A percentile compares a stretch with the other conserved stretches of the same genome.
phyloP scores from a whole-genome alignment of 495 filamentous ascomycete genomes.

The Apodospora peruviana region DNA sequence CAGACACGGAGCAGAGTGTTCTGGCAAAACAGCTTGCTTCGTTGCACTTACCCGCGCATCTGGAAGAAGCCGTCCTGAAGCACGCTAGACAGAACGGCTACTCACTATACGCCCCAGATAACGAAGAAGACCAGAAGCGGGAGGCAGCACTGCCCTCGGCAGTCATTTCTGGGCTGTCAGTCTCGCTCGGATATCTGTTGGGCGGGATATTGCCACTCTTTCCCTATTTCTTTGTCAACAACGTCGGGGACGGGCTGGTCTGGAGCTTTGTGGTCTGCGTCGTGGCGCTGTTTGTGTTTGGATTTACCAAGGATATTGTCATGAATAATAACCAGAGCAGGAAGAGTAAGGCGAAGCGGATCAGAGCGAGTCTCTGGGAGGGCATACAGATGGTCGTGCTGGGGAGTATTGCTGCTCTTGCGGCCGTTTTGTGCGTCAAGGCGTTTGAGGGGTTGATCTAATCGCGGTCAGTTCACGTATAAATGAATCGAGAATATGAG shows the following conservation, averaged over 20 bases:
- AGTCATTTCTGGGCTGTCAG: conserved; percentile 38
- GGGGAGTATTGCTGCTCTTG: conserved; percentile 59
- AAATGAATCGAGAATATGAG: too few relatives aligned
- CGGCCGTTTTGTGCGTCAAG: conserved; percentile 61
- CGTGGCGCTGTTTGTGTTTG: conserved; percentile 66
- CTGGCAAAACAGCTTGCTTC: not conserved
- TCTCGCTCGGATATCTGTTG: conserved; percentile 67
- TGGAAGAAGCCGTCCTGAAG: not conserved
- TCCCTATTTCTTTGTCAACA: conserved; percentile 68
- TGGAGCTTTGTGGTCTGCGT: conserved; percentile 69
- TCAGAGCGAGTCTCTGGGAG: conserved; percentile 22
- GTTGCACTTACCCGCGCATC: not conserved
- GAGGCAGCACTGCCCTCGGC: conserved; percentile 16
- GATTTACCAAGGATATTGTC: conserved; percentile 58
- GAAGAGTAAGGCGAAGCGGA: conserved; percentile 17
- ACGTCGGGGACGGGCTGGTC: conserved; percentile 56
- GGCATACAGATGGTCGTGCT: conserved; percentile 63
- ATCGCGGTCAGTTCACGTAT: too few relatives aligned
- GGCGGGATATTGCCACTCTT: conserved; percentile 67
- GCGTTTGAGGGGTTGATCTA: conserved; percentile 39
- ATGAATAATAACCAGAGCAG: not conserved
- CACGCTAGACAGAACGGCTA: too few relatives aligned
- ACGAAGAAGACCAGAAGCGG: not conserved
- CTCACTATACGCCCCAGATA: not conserved
- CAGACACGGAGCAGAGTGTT: not conserved